phyloP scores from a whole-genome alignment of 768 basidiomycete genomes.

The Serendipita vermifera region DNA sequence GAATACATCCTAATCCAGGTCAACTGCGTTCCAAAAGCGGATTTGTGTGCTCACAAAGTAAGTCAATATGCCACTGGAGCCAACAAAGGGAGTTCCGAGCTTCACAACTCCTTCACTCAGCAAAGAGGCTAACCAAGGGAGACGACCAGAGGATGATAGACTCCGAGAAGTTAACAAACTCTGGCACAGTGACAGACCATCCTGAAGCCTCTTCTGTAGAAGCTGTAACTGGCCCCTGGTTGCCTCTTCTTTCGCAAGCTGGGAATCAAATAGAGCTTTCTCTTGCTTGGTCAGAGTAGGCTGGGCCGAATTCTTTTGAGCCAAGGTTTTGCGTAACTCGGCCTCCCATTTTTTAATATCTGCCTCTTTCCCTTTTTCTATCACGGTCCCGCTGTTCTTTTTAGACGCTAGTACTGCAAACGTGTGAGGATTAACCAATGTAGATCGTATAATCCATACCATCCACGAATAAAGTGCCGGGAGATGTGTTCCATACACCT shows the following conservation, averaged over 20 bases:
- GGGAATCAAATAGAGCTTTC: constrained; percentile 66
- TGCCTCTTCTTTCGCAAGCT: constrained; percentile 64
- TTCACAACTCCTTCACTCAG: constrained; percentile 55
- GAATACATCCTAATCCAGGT: constrained; percentile 42
- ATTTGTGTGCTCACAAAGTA: constrained; percentile 50
- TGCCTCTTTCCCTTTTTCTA: constrained; percentile 70
- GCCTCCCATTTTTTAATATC: constrained; percentile 93
- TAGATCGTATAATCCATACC: constrained; percentile 32
- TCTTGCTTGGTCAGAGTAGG: constrained; percentile 71
- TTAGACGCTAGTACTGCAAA: constrained; percentile 47
- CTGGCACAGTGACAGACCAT: constrained; percentile 57
- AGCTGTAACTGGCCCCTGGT: constrained; percentile 47
- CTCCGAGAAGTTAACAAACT: constrained; percentile 42
- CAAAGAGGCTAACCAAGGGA: constrained; percentile 44
- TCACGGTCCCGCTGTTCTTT: constrained; percentile 36
- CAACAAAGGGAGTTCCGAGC: constrained; percentile 49
- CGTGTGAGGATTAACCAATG: background rate
- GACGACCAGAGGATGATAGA: constrained; percentile 41
- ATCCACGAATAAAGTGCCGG: constrained; percentile 69
- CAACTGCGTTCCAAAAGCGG: background rate
- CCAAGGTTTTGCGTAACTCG: constrained; percentile 75
- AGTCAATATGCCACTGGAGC: constrained; percentile 49
- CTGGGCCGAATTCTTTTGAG: constrained; percentile 48
- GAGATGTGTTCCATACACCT: constrained; percentile 75
- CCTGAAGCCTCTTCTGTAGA: constrained; percentile 42